Percentiles rank a stretch among this genome's conserved stretches.
These are phyloP conservation scores for Plasmodium inui DNA, from an alignment of 169 alveolate genomes.

Conservation along the genomic window DNA sequence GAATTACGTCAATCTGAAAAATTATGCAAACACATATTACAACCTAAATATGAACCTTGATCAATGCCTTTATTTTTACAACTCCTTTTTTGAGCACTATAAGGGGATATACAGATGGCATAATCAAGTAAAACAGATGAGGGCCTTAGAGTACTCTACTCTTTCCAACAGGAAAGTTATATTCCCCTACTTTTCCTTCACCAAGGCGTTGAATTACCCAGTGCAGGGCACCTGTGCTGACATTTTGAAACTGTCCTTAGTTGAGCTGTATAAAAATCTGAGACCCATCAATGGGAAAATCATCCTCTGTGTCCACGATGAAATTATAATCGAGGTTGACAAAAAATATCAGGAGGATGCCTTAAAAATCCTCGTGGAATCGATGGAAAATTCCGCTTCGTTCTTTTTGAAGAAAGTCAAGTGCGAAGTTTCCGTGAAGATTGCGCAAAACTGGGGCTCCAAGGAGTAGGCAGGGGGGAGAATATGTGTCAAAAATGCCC, in stretches of 20 bases:
- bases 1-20: conserved; percentile 85
- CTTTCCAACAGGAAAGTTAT: conserved; percentile 85
- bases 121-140: conserved; percentile 83
- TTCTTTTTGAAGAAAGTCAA: conserved; percentile 86
- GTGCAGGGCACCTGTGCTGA: conserved; percentile 92
- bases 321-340: conserved; percentile 87
- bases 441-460: conserved; percentile 90
- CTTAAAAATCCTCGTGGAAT: conserved; percentile 77
- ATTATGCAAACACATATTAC: conserved; percentile 87
- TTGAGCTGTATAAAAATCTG: conserved; percentile 80
- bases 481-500: neutral
- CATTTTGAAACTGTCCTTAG: conserved; percentile 89
- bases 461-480: conserved; percentile 71
- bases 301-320: conserved; percentile 89
- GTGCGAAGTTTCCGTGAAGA: conserved; percentile 88
- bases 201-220: conserved; percentile 89
- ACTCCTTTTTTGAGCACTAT: conserved; percentile 85
- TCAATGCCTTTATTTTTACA: conserved; percentile 84
- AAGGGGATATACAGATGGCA: conserved; percentile 89
- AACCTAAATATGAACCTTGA: conserved; percentile 80
- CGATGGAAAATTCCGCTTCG: conserved; percentile 89
- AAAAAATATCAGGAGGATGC: conserved; percentile 85
- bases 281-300: conserved; percentile 80
- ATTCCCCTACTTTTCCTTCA: conserved; percentile 87
- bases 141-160: conserved; percentile 74